Conservation (phyloP, 2,329 filamentous ascomycete species). For the Penicillium sp. region DNA sequence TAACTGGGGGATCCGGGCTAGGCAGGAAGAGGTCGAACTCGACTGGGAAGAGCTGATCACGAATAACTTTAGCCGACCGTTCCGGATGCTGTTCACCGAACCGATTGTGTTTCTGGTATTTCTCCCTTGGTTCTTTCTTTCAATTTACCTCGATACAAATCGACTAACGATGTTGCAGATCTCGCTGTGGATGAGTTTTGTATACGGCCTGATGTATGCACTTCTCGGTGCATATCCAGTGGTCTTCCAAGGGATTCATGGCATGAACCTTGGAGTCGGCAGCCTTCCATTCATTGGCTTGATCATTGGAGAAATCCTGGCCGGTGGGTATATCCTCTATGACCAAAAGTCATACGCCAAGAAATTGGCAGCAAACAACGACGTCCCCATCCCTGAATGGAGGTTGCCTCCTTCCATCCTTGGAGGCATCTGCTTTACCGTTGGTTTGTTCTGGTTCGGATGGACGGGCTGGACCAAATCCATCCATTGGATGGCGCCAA, state of each 20-base stretch:
- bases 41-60: conserved; percentile 48
- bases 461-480: conserved; percentile 34
- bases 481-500: conserved; percentile 39
- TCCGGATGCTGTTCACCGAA: conserved; percentile 41
- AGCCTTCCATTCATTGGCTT: conserved; percentile 31
- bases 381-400: conserved; percentile 35
- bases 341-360: conserved; percentile 28
- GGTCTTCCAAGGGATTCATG: conserved; percentile 30
- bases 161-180: conserved; percentile 7
- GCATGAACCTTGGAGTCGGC: conserved; percentile 32
- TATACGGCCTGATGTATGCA: conserved; percentile 33
- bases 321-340: conserved; percentile 26
- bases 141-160: neutral
- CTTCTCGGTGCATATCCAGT: conserved; percentile 30
- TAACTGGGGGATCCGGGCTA: conserved; percentile 61
- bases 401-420: conserved; percentile 31
- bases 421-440: conserved; percentile 32
- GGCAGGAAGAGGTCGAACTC: conserved; percentile 54
- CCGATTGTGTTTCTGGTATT: conserved; percentile 37
- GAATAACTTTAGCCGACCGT: conserved; percentile 48
- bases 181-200: conserved; percentile 34
- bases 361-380: conserved; percentile 30
- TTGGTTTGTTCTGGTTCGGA: conserved; percentile 39
- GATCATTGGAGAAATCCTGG: conserved; percentile 32
- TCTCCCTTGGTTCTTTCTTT: too few relatives aligned